These are phyloP conservation scores for Chlorella sp. DNA, from an alignment of 139 green algal species.

Conservation along the genomic window DNA sequence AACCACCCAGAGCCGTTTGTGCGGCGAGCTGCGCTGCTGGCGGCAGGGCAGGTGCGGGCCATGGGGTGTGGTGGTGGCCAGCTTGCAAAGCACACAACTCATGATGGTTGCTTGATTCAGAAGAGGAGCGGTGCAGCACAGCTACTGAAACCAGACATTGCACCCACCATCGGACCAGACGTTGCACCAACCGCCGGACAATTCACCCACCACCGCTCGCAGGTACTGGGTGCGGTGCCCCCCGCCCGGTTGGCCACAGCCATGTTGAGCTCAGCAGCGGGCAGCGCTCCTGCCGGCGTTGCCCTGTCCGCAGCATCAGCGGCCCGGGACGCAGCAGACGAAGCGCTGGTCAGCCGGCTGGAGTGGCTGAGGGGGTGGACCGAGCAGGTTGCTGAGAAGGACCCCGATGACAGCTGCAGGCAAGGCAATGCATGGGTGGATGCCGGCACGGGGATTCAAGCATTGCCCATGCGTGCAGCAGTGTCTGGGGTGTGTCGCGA, in stretches of 20 bases:
- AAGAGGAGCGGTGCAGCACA: too few relatives aligned
- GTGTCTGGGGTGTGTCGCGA: too few relatives aligned
- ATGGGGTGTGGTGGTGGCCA: too few relatives aligned
- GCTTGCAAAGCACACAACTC: too few relatives aligned
- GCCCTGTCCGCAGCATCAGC: not conserved
- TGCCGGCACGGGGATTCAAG: too few relatives aligned
- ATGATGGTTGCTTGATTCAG: too few relatives aligned
- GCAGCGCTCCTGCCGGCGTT: not conserved
- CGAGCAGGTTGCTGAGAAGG: not conserved
- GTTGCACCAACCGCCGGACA: too few relatives aligned
- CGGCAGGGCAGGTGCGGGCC: conserved; percentile 43
- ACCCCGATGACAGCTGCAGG: conserved; percentile 55
- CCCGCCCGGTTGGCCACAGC: conserved; percentile 56
- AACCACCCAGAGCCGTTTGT: conserved; percentile 74
- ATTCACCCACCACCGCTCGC: not conserved
- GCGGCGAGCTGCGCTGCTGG: conserved; percentile 69
- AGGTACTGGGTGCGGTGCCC: conserved; percentile 28
- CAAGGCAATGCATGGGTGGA: too few relatives aligned
- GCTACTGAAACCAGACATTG: too few relatives aligned
- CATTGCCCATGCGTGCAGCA: too few relatives aligned
- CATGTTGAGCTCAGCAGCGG: conserved; percentile 58
- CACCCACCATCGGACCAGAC: too few relatives aligned
- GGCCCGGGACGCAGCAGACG: not conserved
- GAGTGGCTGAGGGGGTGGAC: conserved; percentile 66
- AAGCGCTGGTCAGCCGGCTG: conserved; percentile 54